phyloP scores from a whole-genome alignment of 2,329 filamentous ascomycete genomes.

The Fusarium udum region DNA sequence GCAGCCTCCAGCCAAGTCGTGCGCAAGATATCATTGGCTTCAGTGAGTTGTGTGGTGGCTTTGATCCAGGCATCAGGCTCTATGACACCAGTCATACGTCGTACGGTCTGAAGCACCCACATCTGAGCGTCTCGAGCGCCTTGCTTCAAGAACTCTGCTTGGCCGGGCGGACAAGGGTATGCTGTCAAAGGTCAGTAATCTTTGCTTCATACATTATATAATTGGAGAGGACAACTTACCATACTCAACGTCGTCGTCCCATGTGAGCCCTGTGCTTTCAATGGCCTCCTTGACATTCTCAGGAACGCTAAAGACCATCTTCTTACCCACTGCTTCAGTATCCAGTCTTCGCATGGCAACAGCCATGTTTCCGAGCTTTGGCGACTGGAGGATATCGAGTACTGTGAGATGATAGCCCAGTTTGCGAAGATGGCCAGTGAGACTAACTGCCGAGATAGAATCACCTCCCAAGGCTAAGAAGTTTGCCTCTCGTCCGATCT shows the following conservation, averaged over 20 bases:
- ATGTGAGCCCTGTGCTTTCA: neutral
- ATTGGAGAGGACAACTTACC: neutral
- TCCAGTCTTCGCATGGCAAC: neutral
- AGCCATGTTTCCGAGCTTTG: neutral
- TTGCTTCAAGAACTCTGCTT: neutral
- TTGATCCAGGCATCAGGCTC: neutral
- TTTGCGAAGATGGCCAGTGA: neutral
- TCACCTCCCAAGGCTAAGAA: neutral
- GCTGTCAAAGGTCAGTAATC: neutral
- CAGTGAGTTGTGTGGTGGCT: neutral
- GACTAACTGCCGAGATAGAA: neutral
- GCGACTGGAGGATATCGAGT: neutral
- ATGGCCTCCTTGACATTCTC: rapidly evolving
- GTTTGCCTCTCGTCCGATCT: neutral
- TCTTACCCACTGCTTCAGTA: rapidly evolving
- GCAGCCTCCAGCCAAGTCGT: neutral
- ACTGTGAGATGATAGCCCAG: neutral
- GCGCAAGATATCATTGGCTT: neutral
- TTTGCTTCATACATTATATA: rapidly evolving
- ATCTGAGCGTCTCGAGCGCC: neutral
- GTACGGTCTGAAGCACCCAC: neutral
- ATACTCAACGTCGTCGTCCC: neutral
- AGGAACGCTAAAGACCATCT: neutral
- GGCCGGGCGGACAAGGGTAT: neutral
- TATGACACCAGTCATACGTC: neutral